Percentiles rank a stretch among this genome's conserved stretches.
Conservation (phyloP, 73 alveolate genomes). For the Paramecium octaurelia region DNA sequence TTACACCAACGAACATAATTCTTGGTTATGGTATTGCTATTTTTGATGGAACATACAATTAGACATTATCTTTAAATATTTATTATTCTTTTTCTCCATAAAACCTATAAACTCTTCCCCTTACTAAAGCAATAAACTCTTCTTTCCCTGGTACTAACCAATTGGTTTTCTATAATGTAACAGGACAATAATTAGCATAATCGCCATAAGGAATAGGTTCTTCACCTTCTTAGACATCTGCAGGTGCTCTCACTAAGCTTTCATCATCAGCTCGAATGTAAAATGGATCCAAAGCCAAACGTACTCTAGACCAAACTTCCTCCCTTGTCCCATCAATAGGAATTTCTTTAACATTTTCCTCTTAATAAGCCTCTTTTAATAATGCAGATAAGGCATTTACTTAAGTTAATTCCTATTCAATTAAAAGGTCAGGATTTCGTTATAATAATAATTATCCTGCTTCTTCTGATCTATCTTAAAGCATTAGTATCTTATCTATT, state of each 20-base stretch:
- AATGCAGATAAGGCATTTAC: slow-evolving; percentile 73
- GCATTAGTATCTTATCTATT: slow-evolving; percentile 76
- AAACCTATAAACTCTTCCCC: slow-evolving; percentile 88
- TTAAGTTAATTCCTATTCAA: slow-evolving; percentile 78
- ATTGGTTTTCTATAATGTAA: slow-evolving; percentile 81
- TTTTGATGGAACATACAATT: slow-evolving; percentile 61
- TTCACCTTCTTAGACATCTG: slow-evolving; percentile 93
- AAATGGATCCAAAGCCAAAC: slow-evolving; percentile 92
- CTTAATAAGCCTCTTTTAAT: slow-evolving; percentile 83
- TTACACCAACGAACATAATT: slow-evolving; percentile 86
- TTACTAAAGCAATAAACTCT: slow-evolving; percentile 84
- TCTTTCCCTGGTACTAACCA: slow-evolving; percentile 95
- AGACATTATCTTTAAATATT: slow-evolving; percentile 85
- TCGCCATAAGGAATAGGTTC: slow-evolving; percentile 92
- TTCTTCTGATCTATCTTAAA: slow-evolving; percentile 86
- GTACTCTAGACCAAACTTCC: slow-evolving; percentile 81
- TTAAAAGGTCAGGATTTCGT: slow-evolving; percentile 66
- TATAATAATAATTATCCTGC: slow-evolving; percentile 66
- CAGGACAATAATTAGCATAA: slow-evolving; percentile 94
- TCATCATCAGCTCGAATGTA: slow-evolving; percentile 84
- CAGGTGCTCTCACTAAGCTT: slow-evolving; percentile 83
- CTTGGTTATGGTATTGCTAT: slow-evolving; percentile 93
- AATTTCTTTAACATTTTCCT: slow-evolving; percentile 89
- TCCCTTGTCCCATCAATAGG: slow-evolving; percentile 81
- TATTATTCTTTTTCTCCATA: slow-evolving; percentile 95